Evolutionary conservation across 2,329 filamentous ascomycete genomes (phyloP), one percentile per base, ranked within the genome.

Genomic region (Ambrosiella cleistominuta): DNA sequence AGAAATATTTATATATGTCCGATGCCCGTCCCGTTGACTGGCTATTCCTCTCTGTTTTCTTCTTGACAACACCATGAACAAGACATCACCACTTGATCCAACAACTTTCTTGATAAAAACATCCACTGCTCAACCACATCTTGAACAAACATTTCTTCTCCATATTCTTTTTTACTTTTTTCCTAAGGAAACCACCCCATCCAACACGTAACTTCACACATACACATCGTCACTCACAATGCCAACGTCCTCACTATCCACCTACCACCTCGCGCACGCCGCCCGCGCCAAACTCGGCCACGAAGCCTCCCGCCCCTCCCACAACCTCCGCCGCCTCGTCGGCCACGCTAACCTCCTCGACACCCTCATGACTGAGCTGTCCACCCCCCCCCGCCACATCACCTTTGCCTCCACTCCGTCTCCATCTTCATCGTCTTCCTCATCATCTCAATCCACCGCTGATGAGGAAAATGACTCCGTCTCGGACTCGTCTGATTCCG

Each of bases 271-370:
- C 66, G 93, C 93, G 70, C 90, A 95, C 78, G 91, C 90, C 73
- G 93, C 93, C 69, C 83, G 93, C 71, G 85, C 84, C 66, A 98
- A 98, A 88, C 89, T 98, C 68, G 89, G 89, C 64, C 81, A 79
- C 63, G 91, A 97, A 75, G 93, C 93, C 75, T 82, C 83, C 71
- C 85, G 85, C 67, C 77, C 88, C 66, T 91, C 97, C 70, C 93
- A 97, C 79, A 83, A 97, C 76, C 86, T 98, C 63, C 84, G 91
- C 68, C 82, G 94, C 51, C 85, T 98, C 61, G 93, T 98, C 66
- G 93, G 91, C 67, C 93, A 98, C 73, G 93, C 93, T 75, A 98
- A 97, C 79, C 85, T 97, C 53, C 87, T 98, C 70, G 93, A 98
- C 74, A 85, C 84, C 45, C 76, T 98, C 68, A 97, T 97, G 93